These are phyloP conservation scores for Nicotiana tomentosiformis DNA, from an alignment of 257 asterid species.

Conservation along the genomic window DNA sequence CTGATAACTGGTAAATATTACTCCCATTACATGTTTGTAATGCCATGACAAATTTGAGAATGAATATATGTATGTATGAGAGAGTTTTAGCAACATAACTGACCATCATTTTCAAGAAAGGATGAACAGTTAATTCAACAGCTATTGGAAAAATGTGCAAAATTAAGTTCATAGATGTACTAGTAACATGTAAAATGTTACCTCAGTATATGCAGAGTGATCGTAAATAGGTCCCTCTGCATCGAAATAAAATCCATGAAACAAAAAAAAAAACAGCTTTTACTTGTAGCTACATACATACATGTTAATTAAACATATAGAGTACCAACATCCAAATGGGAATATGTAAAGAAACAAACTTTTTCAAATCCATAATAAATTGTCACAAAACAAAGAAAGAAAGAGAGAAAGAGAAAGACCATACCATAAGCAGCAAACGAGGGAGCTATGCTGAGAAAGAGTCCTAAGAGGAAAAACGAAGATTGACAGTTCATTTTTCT, in stretches of 20 bases:
- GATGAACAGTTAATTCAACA: too few species aligned
- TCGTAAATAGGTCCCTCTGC: conserved; percentile 21
- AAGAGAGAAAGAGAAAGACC: not conserved
- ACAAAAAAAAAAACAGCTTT: too few species aligned
- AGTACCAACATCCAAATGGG: not conserved
- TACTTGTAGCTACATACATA: not conserved
- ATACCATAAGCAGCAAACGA: not conserved
- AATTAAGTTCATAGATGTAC: too few species aligned
- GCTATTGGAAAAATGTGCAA: too few species aligned
- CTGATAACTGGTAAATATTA: not conserved
- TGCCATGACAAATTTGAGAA: not conserved
- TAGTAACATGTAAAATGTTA: not conserved
- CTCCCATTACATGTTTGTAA: not conserved
- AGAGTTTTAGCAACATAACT: not conserved
- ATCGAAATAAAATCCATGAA: not conserved
- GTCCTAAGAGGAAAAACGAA: not conserved
- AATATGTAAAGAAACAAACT: not conserved
- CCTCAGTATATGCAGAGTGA: conserved; percentile 36
- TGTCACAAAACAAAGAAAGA: too few species aligned
- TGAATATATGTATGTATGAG: too few species aligned
- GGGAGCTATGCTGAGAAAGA: not conserved
- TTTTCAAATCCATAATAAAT: not conserved
- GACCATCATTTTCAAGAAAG: not conserved
- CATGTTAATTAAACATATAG: not conserved
- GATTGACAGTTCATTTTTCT: not conserved